Percentiles rank a stretch among this genome's conserved stretches.
These are phyloP conservation scores for Rosa hybrid DNA, from an alignment of 331 rosid species.

Conservation along the genomic window DNA sequence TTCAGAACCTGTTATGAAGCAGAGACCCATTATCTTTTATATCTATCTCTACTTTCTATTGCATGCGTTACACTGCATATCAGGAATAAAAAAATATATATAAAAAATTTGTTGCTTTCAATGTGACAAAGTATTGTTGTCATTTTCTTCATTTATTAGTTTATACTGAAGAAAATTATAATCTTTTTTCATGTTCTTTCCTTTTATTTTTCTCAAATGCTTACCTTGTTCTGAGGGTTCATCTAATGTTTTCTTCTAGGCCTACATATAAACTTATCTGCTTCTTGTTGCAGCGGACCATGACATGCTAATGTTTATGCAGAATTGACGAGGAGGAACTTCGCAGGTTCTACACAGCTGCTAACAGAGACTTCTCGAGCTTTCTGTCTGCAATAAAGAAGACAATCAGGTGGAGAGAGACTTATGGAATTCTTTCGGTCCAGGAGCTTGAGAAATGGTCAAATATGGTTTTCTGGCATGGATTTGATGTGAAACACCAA, in stretches of 20 bases:
- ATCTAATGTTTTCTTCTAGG: conserved; percentile 31
- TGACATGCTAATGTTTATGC: conserved; percentile 58
- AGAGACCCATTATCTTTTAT: background rate
- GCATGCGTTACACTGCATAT: too few relatives aligned
- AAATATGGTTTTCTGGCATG: conserved; percentile 83
- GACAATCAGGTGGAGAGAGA: conserved; percentile 74
- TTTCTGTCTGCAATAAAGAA: conserved; percentile 73
- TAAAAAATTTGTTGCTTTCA: too few relatives aligned
- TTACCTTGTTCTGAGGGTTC: conserved; percentile 11
- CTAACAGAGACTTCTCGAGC: conserved; percentile 57
- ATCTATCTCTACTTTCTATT: background rate
- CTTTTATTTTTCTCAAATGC: background rate
- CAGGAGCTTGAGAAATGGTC: conserved; percentile 78
- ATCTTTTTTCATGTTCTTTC: conserved; percentile 1
- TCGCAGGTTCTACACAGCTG: conserved; percentile 58
- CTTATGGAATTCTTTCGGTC: conserved; percentile 62
- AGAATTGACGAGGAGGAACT: conserved; percentile 71
- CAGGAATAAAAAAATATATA: too few relatives aligned
- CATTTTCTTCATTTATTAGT: background rate
- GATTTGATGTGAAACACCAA: conserved; percentile 57
- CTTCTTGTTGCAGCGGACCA: conserved; percentile 41
- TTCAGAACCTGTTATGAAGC: background rate
- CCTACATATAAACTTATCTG: conserved; percentile 35
- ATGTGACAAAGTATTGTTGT: background rate
- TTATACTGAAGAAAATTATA: background rate